These are phyloP conservation scores for Kodamaea arcana DNA, from an alignment of 1,139 yeast species.

Conservation along the genomic window DNA sequence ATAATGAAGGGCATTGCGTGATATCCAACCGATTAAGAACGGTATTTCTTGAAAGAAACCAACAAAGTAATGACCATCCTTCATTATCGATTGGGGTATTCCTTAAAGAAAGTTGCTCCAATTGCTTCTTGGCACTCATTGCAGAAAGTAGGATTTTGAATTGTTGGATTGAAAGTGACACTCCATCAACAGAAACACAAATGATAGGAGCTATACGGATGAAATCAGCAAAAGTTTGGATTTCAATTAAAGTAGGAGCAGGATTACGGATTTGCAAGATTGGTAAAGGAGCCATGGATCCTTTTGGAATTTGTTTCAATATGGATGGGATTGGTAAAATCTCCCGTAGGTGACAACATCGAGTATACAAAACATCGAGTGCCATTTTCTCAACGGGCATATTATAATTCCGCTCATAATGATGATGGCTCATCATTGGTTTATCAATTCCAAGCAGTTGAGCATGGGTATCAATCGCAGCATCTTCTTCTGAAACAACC, in stretches of 20 bases:
- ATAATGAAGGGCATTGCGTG: constrained; percentile 65
- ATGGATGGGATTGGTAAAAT: constrained; percentile 76
- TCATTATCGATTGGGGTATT: constrained; percentile 64
- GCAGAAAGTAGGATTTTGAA: constrained; percentile 59
- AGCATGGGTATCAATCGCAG: constrained; percentile 40
- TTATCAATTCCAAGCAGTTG: constrained; percentile 43
- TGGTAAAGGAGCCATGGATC: constrained; percentile 66
- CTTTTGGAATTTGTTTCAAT: constrained; percentile 65
- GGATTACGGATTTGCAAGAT: constrained; percentile 65
- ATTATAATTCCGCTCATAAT: constrained; percentile 18
- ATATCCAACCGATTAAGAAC: constrained; percentile 56
- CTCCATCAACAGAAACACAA: constrained; percentile 69
- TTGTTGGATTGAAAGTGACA: constrained; percentile 59
- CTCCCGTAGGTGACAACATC: constrained; percentile 73
- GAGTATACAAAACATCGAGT: constrained; percentile 63
- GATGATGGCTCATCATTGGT: constrained; percentile 38
- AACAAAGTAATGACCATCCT: constrained; percentile 71
- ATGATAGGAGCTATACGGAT: constrained; percentile 69
- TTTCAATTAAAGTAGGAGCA: constrained; percentile 68
- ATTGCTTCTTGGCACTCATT: constrained; percentile 53
- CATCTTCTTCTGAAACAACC: constrained; percentile 20
- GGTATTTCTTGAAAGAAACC: constrained; percentile 62
- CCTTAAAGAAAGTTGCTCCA: constrained; percentile 65
- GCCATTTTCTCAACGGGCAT: constrained; percentile 45
- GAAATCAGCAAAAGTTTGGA: constrained; percentile 71